Conservation (phyloP, 768 basidiomycete genomes). For the Amanita exitialis region DNA sequence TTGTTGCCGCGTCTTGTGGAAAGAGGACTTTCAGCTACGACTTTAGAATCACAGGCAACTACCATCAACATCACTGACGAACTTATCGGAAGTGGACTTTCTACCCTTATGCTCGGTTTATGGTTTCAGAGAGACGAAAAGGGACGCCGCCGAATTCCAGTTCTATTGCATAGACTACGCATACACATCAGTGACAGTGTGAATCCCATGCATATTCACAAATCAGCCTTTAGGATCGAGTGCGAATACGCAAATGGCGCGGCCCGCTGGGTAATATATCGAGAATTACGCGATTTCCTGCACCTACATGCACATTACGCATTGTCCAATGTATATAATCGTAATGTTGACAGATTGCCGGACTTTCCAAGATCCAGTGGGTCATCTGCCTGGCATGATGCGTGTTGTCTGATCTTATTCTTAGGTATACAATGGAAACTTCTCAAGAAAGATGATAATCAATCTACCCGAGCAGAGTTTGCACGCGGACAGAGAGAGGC, state of each 20-base stretch:
- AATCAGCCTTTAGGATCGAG: constrained; percentile 84
- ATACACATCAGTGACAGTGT: constrained; percentile 82
- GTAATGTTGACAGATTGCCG: constrained; percentile 68
- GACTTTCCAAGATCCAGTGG: constrained; percentile 84
- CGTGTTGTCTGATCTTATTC: constrained; percentile 2
- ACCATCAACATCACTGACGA: constrained; percentile 75
- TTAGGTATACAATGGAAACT: constrained; percentile 86
- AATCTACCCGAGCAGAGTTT: constrained; percentile 61
- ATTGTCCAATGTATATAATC: constrained; percentile 72
- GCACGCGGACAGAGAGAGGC: constrained; percentile 73
- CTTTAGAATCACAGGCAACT: constrained; percentile 35
- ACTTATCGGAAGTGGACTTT: constrained; percentile 70
- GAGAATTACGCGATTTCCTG: constrained; percentile 86
- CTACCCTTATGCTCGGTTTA: constrained; percentile 66
- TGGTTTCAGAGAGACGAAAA: constrained; percentile 88
- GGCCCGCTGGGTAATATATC: constrained; percentile 90
- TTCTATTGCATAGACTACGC: constrained; percentile 70
- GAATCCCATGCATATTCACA: constrained; percentile 66
- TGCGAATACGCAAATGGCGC: constrained; percentile 95
- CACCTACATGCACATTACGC: constrained; percentile 86
- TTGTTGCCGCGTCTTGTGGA: constrained; percentile 48
- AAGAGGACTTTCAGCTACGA: constrained; percentile 17
- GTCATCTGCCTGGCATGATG: constrained; percentile 9
- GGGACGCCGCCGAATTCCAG: constrained; percentile 68
- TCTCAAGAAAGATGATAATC: constrained; percentile 46